Evolutionary conservation across 371 early-diverging fungal species (phyloP), one percentile per base, ranked within the genome.

Genomic region (Circinella umbellata): DNA sequence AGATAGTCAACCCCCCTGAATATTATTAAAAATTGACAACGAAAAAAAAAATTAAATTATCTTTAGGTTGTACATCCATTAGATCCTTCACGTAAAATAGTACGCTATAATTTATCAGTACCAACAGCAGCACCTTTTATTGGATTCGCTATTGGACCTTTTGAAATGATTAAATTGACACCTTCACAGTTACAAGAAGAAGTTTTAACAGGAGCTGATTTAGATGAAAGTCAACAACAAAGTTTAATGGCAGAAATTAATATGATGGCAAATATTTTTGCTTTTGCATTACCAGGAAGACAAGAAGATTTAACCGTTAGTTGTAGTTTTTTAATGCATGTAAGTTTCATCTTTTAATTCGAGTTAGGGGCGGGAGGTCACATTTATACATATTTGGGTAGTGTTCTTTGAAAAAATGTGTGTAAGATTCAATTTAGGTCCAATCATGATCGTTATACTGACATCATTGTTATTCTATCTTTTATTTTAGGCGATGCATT

Each of bases 91-190:
- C 85, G 86, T 61, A 86, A 88, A 61, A 82, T 93, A 15, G 90
- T 88, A 47, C 81, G 82, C 15, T 94, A 91, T 71, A 81, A 78
- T 34, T 65, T 93, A 63, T 77, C 86, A 3, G 87, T 86, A 5
- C 87, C 92, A 3, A 88, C 89, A 14, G 75, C 92, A 13, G 93
- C 94, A 3, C 88, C 92, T 4, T 86, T 86, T 66, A 87, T 95
- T 63, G 85, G 88, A n/a, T 89, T 94, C 67, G 92, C 91, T 0
- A 78, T 86, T 18, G 95, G 94, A 0, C 92, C 93, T 13, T 91
- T 93, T 69, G 85, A 88, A 55, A 80, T 80, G 74, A 79, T 84
- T 59, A 77, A 82, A 48, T 55, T 84, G 49, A 83, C 84, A 17
- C 80, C 85, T 8, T 74, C 76, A 4, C 79, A 84, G 39, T 66